phyloP scores from a whole-genome alignment of 1,284 basidiomycete species.

The Cutaneotrichosporon mucoides region DNA sequence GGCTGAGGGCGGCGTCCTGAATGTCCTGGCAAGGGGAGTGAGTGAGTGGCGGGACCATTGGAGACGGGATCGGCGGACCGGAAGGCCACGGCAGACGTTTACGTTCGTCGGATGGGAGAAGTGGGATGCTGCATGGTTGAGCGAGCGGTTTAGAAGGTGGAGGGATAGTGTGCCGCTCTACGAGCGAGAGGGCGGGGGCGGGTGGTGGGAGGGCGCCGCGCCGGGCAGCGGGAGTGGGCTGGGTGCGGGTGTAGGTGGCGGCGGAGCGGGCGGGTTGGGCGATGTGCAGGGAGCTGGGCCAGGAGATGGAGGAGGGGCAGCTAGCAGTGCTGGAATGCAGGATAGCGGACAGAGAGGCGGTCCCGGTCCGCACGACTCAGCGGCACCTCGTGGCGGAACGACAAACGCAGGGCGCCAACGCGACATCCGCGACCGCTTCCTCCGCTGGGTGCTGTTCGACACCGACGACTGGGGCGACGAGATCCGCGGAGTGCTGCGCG shows the following conservation, averaged over 20 bases:
- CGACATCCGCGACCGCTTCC: not conserved
- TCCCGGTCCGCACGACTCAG: no score
- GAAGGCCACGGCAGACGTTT: not conserved
- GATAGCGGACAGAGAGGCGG: no score
- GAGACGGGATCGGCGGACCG: not conserved
- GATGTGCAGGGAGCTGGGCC: no score
- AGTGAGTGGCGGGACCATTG: not conserved
- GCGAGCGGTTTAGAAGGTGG: not conserved
- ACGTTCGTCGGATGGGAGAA: not conserved
- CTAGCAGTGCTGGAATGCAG: no score
- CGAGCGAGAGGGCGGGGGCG: not conserved
- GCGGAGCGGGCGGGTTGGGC: no score
- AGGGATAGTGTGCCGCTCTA: not conserved
- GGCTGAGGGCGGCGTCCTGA: not conserved
- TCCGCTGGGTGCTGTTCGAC: not conserved
- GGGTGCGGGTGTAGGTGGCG: no score
- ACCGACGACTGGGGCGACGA: not conserved
- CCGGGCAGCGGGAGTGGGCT: not conserved
- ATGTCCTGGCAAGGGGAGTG: not conserved
- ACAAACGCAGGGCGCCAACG: no score
- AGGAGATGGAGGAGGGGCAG: no score
- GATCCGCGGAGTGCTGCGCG: not conserved
- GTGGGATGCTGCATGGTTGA: not conserved
- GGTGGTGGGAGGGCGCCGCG: not conserved
- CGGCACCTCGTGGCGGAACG: no score